These are phyloP conservation scores for Aegilops tauschii DNA, from an alignment of 176 grass and related monocot species.

Conservation along the genomic window DNA sequence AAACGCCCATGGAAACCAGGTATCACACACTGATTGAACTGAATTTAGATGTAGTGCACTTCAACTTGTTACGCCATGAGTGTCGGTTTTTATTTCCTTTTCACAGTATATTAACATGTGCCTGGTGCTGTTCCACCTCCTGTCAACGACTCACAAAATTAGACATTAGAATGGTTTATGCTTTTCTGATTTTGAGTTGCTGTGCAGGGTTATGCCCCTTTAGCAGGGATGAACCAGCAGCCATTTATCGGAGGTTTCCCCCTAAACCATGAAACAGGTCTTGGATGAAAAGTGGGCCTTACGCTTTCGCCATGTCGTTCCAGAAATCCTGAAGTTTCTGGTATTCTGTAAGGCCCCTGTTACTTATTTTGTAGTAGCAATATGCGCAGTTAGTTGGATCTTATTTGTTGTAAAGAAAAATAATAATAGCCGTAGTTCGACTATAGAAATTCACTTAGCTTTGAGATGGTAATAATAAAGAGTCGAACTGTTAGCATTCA, in stretches of 20 bases:
- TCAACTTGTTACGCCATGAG: neutral
- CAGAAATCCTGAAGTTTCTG: neutral
- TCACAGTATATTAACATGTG: neutral
- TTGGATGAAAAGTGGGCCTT: conserved; percentile 9
- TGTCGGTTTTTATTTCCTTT: neutral
- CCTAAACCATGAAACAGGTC: conserved; percentile 31
- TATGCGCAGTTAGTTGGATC: neutral
- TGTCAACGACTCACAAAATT: neutral
- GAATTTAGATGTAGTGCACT: neutral
- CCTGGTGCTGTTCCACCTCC: neutral
- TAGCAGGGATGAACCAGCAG: conserved; percentile 40
- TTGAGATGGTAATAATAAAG: neutral
- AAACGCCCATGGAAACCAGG: conserved; percentile 51
- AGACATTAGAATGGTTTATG: neutral
- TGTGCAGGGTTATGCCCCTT: conserved; percentile 49
- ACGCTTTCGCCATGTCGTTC: neutral
- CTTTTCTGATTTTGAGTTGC: conserved; percentile 25
- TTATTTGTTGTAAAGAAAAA: neutral
- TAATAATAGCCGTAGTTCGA: neutral
- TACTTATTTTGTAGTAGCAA: conserved; percentile 5
- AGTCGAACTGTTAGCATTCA: neutral
- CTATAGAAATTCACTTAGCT: neutral
- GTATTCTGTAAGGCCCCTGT: neutral
- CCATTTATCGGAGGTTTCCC: conserved; percentile 43
- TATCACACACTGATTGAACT: neutral